Conservation (phyloP, 2,329 filamentous ascomycete species). For the Exophiala mesophila region DNA sequence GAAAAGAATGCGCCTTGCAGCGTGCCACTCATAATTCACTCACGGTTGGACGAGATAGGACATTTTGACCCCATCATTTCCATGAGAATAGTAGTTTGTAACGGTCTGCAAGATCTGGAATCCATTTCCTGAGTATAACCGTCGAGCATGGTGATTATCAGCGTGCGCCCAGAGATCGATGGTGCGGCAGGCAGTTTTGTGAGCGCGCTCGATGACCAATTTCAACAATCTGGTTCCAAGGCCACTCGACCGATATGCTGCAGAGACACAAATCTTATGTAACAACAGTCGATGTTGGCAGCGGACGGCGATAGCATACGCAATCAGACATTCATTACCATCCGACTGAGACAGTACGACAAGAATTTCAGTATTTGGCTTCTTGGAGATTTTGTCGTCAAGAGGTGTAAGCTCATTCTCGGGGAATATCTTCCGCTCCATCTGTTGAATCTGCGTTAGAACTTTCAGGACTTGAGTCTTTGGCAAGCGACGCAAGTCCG, state of each 20-base stretch:
- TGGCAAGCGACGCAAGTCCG: not conserved
- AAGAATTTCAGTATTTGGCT: slow-evolving; percentile 18
- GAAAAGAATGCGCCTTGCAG: slow-evolving; percentile 19
- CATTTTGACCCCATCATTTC: slow-evolving; percentile 45
- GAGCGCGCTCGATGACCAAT: slow-evolving; percentile 39
- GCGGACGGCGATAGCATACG: slow-evolving; percentile 46
- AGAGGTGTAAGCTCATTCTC: slow-evolving; percentile 49
- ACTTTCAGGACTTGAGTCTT: not conserved
- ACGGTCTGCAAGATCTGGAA: slow-evolving; percentile 45
- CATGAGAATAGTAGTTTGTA: slow-evolving; percentile 47
- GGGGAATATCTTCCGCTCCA: slow-evolving; percentile 49
- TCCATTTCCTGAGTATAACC: slow-evolving; percentile 42
- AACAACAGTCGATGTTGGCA: slow-evolving; percentile 43
- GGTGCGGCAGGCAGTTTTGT: slow-evolving; percentile 43
- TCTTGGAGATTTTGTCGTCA: slow-evolving; percentile 29
- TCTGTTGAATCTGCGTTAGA: slow-evolving; percentile 2
- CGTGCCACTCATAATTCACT: too few relatives aligned
- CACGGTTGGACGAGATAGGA: slow-evolving; percentile 11
- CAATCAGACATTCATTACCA: slow-evolving; percentile 28
- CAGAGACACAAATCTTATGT: slow-evolving; percentile 50
- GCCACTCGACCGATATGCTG: slow-evolving; percentile 43
- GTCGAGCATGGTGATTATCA: slow-evolving; percentile 40
- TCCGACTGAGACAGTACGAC: slow-evolving; percentile 6
- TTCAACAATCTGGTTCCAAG: slow-evolving; percentile 43
- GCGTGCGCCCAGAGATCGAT: slow-evolving; percentile 52